These are phyloP conservation scores for Mycena vulgaris DNA, from an alignment of 768 basidiomycete species.

Conservation along the genomic window DNA sequence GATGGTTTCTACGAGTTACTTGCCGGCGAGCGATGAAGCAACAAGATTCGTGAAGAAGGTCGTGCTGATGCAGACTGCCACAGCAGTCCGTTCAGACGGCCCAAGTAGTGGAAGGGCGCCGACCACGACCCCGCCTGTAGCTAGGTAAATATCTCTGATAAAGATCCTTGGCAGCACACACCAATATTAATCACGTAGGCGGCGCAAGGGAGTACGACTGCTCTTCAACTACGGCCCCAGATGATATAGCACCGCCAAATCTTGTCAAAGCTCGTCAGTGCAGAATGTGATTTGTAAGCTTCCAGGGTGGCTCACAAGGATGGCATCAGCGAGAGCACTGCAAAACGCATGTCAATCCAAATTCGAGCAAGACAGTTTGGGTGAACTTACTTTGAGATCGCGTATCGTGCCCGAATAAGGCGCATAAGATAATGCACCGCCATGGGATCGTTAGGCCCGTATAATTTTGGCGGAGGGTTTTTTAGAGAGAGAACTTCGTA, in stretches of 20 bases:
- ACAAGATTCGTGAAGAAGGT: constrained; percentile 11
- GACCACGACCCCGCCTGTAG: neutral
- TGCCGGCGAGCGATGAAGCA: constrained; percentile 5
- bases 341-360: neutral
- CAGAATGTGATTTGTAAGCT: neutral
- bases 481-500: constrained; percentile 25
- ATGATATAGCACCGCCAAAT: constrained; percentile 17
- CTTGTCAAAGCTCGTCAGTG: neutral
- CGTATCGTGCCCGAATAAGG: constrained; percentile 1
- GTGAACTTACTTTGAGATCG: constrained; percentile 17
- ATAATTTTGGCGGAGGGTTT: constrained; percentile 12
- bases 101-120: constrained; percentile 9
- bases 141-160: neutral
- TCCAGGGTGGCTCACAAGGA: neutral
- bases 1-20: neutral
- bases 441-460: constrained; percentile 20
- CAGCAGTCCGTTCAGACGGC: constrained; percentile 3
- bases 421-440: neutral
- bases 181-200: neutral
- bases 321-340: constrained; percentile 13
- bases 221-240: constrained; percentile 6
- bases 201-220: neutral
- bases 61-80: constrained; percentile 5
- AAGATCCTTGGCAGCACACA: neutral
- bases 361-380: neutral